Evolutionary conservation across 73 alveolate species (phyloP).

Genomic region (Symbiodinium pilosum): DNA sequence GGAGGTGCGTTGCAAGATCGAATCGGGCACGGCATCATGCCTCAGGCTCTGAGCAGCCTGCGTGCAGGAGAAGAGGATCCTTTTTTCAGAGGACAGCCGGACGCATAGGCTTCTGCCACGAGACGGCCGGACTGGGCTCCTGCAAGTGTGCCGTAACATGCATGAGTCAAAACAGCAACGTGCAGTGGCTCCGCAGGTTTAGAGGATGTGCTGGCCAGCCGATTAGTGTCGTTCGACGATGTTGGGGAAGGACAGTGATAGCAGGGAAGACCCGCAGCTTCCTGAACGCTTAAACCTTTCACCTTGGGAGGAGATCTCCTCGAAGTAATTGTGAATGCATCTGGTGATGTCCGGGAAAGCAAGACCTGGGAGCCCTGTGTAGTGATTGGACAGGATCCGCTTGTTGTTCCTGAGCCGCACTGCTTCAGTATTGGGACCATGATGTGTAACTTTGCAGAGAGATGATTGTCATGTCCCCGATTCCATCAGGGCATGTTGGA

Average conservation of each 20-base stretch:
- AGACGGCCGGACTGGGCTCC: background rate
- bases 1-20: background rate
- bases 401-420: background rate
- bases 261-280: background rate
- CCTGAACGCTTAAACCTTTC: too few species aligned
- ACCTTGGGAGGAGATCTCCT: background rate
- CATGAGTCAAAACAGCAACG: too few species aligned
- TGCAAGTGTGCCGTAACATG: too few species aligned
- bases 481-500: background rate
- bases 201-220: constrained; percentile 22
- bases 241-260: background rate
- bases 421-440: too few species aligned
- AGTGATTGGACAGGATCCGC: background rate
- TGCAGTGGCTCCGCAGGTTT: background rate
- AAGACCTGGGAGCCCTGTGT: background rate
- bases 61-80: background rate
- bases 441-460: too few species aligned
- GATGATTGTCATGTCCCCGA: background rate
- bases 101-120: background rate
- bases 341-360: background rate
- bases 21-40: background rate
- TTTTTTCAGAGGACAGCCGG: background rate
- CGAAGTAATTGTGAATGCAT: background rate
- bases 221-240: background rate
- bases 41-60: background rate